Evolutionary conservation across 176 grass and related monocot species (phyloP), one percentile per base, ranked within the genome.

Genomic region (Ampelocalamus luodianensis): DNA sequence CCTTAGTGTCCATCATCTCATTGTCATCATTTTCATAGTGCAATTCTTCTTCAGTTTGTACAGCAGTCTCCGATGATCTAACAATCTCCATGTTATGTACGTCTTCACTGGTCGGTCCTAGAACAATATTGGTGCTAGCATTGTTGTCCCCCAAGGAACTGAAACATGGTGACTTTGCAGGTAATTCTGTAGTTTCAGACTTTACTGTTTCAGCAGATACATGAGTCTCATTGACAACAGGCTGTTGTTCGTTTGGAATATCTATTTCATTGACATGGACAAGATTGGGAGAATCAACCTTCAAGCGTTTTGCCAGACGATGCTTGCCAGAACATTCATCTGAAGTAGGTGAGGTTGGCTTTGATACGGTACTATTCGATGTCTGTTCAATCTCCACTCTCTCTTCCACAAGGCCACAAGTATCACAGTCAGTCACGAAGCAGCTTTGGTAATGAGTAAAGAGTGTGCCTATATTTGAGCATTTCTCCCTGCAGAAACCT

Each of bases 271-370:
- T 83, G 17, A 17, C 54, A 79, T 69, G 55, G 55, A 32, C 23
- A 89, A 74, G 18, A 77, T 12, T 56, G 43, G 81, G 62, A 69
- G 72, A 65, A 75, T 87, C 79, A 79, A 72, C 14, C 64, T 85
- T 94, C 26, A 80, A 63, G 39, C 87, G 87, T 89, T 94, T 92
- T 65, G 65, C 72, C 27, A 79, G 48, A 82, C 53, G 63, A 79
- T 80, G 85, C 87, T 90, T 81, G 51, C 72, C 65, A 58, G 82
- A 89, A 32, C 66, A 73, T 85, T 79, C 83, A 67, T 79, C 64
- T 82, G 87, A 71, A 60, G 82, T 79, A 72, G 85, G 81, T 24
- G 79, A 91, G 79, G 84, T 53, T 65, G 72, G 75, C 62, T 91
- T 75, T 56, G 81, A 87, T 69, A 91, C 87, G 66, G 78, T 87